Evolutionary conservation across 1,139 yeast species (phyloP).

Genomic region (Citeromyces hawaiiensis): DNA sequence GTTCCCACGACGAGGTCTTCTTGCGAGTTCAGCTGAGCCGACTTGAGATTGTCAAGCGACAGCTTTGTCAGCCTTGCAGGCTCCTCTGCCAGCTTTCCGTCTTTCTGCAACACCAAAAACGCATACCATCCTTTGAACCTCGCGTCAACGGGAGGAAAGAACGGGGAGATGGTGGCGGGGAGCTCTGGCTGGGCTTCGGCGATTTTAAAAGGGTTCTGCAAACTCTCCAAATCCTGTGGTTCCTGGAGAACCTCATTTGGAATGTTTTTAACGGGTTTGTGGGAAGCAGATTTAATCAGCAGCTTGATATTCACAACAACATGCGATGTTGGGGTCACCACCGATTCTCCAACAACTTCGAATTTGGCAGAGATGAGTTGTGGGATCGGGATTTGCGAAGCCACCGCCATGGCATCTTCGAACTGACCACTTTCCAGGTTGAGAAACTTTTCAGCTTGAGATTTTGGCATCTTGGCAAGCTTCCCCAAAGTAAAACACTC

Average conservation of each 20-base stretch:
- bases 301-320: conserved; percentile 69
- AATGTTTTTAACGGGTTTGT: conserved; percentile 42
- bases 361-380: conserved; percentile 62
- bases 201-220: conserved; percentile 59
- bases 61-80: conserved; percentile 42
- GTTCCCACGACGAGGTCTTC: conserved; percentile 47
- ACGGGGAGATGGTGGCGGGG: conserved; percentile 58
- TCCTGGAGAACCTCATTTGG: conserved; percentile 24
- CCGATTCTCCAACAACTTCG: conserved; percentile 77
- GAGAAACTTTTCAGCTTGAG: conserved; percentile 39
- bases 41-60: conserved; percentile 40
- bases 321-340: conserved; percentile 62
- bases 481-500: conserved; percentile 52
- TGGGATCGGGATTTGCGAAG: conserved; percentile 54
- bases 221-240: conserved; percentile 46
- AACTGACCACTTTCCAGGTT: conserved; percentile 23
- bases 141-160: conserved; percentile 45
- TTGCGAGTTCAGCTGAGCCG: conserved; percentile 30
- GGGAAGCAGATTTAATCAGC: conserved; percentile 56
- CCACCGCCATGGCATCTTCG: conserved; percentile 36
- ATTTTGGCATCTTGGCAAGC: conserved; percentile 41
- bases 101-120: conserved; percentile 56
- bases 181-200: conserved; percentile 54
- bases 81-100: conserved; percentile 63
- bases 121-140: conserved; percentile 47